These are phyloP conservation scores for Capsella bursapastoris DNA, from an alignment of 345 rosid genomes.

Conservation along the genomic window DNA sequence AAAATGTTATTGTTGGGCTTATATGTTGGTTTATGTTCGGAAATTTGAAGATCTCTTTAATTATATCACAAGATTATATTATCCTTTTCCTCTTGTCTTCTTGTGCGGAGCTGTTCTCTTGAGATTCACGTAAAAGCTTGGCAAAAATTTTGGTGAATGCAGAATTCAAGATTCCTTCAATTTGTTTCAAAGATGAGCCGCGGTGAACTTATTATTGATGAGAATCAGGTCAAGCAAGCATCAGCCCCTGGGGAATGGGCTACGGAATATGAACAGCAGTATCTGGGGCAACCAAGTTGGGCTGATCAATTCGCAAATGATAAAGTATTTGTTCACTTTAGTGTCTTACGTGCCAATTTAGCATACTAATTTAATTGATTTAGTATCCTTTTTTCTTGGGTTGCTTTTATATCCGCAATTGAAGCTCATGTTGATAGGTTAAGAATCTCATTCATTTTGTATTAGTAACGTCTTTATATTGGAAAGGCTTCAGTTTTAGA, in stretches of 20 bases:
- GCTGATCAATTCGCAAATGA: constrained; percentile 78
- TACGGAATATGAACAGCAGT: constrained; percentile 83
- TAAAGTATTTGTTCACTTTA: constrained; percentile 46
- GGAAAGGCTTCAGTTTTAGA: constrained; percentile 12
- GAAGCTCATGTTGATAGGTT: constrained; percentile 28
- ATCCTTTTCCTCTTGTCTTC: constrained; percentile 10
- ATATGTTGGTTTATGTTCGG: constrained; percentile 20
- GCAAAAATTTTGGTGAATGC: constrained; percentile 44
- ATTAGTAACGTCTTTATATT: background rate
- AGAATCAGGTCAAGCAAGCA: constrained; percentile 86
- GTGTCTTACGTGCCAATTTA: constrained; percentile 22
- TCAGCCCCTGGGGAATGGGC: constrained; percentile 81
- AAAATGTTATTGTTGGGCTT: constrained; percentile 7
- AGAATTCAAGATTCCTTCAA: constrained; percentile 99
- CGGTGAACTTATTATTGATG: constrained; percentile 94
- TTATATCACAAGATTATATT: background rate
- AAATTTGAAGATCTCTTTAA: background rate
- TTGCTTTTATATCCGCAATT: background rate
- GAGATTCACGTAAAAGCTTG: constrained; percentile 24
- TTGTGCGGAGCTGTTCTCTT: constrained; percentile 23
- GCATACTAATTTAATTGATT: constrained; percentile 14
- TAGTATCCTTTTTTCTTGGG: constrained; percentile 4
- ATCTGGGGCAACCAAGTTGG: constrained; percentile 75
- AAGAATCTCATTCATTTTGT: constrained; percentile 4
- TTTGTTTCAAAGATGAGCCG: constrained; percentile 99